A percentile compares a stretch with the other conserved stretches of the same genome.
Evolutionary conservation across 768 basidiomycete genomes (phyloP).

Genomic region (Pholiota molesta): DNA sequence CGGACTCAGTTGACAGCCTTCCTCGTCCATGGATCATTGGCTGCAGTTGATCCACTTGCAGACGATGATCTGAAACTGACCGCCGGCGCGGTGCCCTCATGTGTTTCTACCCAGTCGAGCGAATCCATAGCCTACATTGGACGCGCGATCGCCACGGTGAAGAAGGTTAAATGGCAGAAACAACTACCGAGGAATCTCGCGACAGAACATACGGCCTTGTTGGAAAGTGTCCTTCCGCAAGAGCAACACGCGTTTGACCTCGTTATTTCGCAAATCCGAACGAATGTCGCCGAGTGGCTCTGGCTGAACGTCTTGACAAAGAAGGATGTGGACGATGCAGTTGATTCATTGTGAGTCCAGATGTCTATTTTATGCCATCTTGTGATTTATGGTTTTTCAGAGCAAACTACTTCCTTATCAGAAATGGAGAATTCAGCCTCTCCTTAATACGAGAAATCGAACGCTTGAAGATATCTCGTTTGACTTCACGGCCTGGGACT

Average conservation of each 20-base stretch:
- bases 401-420: slow-evolving; percentile 84
- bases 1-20: slow-evolving; percentile 82
- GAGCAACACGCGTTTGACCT: slow-evolving; percentile 78
- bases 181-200: slow-evolving; percentile 74
- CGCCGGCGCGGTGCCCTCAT: slow-evolving; percentile 72
- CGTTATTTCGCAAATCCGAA: slow-evolving; percentile 74
- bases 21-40: slow-evolving; percentile 75
- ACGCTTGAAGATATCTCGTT: slow-evolving; percentile 76
- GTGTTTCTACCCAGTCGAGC: slow-evolving; percentile 69
- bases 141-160: slow-evolving; percentile 83
- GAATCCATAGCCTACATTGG: slow-evolving; percentile 89
- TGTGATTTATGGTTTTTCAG: slow-evolving; percentile 40
- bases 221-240: slow-evolving; percentile 72
- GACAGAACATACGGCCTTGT: slow-evolving; percentile 61
- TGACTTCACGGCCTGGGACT: slow-evolving; percentile 66
- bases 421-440: slow-evolving; percentile 86
- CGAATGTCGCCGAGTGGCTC: slow-evolving; percentile 89
- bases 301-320: slow-evolving; percentile 89
- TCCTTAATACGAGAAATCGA: slow-evolving; percentile 88
- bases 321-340: slow-evolving; percentile 80
- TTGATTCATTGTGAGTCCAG: slow-evolving; percentile 76
- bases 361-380: neutral
- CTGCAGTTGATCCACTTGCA: slow-evolving; percentile 68
- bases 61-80: slow-evolving; percentile 61
- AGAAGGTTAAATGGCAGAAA: slow-evolving; percentile 76